phyloP scores from a whole-genome alignment of 116 monocot species.

The Zostera marina region DNA sequence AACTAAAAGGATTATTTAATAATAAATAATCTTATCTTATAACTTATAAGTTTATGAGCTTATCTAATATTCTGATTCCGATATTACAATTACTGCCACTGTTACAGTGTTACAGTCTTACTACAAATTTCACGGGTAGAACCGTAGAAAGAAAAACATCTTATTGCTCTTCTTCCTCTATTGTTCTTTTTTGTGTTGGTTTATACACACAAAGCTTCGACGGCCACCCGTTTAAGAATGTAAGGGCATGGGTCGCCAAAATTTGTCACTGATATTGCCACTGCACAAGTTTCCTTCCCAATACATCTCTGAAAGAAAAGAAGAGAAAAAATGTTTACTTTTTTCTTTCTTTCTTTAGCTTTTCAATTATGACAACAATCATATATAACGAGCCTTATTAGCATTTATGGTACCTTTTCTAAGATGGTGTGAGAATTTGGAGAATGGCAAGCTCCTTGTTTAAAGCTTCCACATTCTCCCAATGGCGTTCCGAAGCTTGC shows the following conservation, averaged over 20 bases:
- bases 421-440: constrained; percentile 41
- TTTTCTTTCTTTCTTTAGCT: not conserved
- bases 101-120: not conserved
- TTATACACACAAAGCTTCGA: constrained; percentile 59
- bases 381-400: not conserved
- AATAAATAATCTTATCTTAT: no score
- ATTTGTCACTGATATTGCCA: constrained; percentile 52
- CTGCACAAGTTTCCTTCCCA: constrained; percentile 55
- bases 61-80: no score
- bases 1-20: no score
- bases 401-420: constrained; percentile 41
- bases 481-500: constrained; percentile 90
- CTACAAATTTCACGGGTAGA: not conserved
- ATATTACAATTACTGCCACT: no score
- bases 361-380: not conserved
- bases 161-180: not conserved
- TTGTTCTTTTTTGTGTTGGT: not conserved
- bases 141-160: no score
- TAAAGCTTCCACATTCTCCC: constrained; percentile 85
- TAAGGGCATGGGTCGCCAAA: constrained; percentile 96
- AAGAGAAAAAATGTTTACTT: not conserved
- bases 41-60: no score
- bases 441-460: constrained; percentile 84
- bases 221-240: constrained; percentile 62
- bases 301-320: constrained; percentile 54